A percentile compares a stretch with the other conserved stretches of the same genome.
Conservation (phyloP, 352 stramenopile species). For the Aphanomyces stellatus region DNA sequence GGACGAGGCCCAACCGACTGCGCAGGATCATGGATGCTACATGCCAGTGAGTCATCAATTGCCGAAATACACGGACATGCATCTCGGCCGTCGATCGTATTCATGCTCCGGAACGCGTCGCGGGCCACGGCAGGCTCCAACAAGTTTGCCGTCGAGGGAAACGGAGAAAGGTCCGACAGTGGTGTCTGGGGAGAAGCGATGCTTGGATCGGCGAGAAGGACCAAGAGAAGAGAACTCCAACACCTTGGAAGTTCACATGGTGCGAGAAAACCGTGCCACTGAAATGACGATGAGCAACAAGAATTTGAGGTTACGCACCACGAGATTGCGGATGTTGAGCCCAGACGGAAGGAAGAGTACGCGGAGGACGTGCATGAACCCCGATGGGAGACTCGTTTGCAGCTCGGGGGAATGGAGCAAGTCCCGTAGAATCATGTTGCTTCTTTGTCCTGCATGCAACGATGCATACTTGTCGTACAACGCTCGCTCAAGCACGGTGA, state of each 20-base stretch:
- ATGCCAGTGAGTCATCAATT: too few species aligned
- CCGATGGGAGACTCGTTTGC: background rate
- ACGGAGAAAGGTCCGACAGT: background rate
- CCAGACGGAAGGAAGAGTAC: conserved; percentile 13
- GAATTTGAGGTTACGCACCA: conserved; percentile 10
- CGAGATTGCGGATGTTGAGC: conserved; percentile 16
- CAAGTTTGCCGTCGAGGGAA: background rate
- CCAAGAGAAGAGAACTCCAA: background rate
- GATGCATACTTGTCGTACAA: conserved; percentile 8
- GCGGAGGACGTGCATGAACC: background rate
- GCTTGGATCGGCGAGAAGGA: background rate
- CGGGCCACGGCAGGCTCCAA: too few species aligned
- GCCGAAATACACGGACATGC: too few species aligned
- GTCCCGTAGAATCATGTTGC: conserved; percentile 17
- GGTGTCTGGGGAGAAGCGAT: background rate
- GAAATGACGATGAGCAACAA: background rate
- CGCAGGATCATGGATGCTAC: background rate
- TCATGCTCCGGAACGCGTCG: too few species aligned
- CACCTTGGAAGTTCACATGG: conserved; percentile 2
- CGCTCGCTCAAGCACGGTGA: conserved; percentile 7
- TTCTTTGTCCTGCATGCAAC: background rate
- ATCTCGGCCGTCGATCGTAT: too few species aligned
- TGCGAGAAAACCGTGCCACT: conserved; percentile 18
- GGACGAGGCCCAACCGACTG: background rate
- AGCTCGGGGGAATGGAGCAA: conserved; percentile 13